Evolutionary conservation across 225 moss, liverwort and hornwort genomes (phyloP), one percentile per base, ranked within the genome.

Genomic region (Asterella californica): DNA sequence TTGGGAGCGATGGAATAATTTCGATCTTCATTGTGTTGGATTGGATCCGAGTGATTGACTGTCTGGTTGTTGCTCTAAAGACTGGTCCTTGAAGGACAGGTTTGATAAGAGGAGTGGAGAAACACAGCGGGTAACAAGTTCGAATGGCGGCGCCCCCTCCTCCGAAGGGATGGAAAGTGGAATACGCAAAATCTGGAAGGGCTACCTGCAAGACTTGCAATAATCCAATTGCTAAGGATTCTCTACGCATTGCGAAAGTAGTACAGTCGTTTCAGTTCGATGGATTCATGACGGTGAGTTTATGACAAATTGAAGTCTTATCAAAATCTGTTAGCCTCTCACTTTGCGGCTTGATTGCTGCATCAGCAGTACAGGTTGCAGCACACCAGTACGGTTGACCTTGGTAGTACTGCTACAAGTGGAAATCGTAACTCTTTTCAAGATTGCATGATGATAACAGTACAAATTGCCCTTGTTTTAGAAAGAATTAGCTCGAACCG

Each of bases 91-190:
- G 67, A 67, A 36, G 67, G 33, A 29, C 19, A 0, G 11, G 67
- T 32, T 33, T 48, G 66, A 5, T 5, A n/a, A 21, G 33, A 8
- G 30, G 0, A 24, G 30, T 24, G 27, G 55, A 45, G 75, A 75
- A 10, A 65, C 22, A 24, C 12, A 34, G 76, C n/a, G 11, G 52
- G 50, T 64, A 33, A 19, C 15, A 25, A 53, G 65, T 63, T 30
- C 50, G 62, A 62, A 81, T 80, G 83, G 63, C 79, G 81, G 75
- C 77, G 42, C 76, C 79, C 47, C 37, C 72, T 67, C 87, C 84
- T 46, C 90, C 86, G 75, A 96, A 96, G 81, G 91, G 91, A 67
- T 96, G 96, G 96, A 96, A 89, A 79, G 92, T 83, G 78, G 96
- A 96, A 79, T 96, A 96, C 67, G 94, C 96, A 12, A 96, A 96